Evolutionary conservation across 2,329 filamentous ascomycete species (phyloP).

Genomic region (Penicillium sp.): DNA sequence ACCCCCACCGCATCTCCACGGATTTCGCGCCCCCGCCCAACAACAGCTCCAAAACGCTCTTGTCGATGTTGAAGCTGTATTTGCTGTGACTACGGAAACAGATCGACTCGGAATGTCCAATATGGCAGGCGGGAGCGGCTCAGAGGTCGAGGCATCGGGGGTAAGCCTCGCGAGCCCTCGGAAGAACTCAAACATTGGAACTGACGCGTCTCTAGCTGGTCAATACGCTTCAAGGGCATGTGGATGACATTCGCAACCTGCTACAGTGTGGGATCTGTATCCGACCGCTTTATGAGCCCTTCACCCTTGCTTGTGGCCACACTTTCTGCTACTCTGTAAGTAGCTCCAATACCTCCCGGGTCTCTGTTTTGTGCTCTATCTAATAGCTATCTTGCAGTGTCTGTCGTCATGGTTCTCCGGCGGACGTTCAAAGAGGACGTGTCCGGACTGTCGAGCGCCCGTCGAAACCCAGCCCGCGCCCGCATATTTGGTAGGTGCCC

Average conservation of each 20-base stretch:
- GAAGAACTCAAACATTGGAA: conserved; percentile 2
- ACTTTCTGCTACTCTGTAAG: conserved; percentile 68
- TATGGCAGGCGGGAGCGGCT: conserved; percentile 15
- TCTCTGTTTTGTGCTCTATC: conserved; percentile 13
- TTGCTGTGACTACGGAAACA: conserved; percentile 4
- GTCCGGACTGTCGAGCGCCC: conserved; percentile 63
- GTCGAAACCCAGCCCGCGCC: conserved; percentile 61
- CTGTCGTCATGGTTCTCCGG: conserved; percentile 55
- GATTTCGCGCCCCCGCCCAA: conserved; percentile 17
- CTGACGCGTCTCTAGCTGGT: conserved; percentile 34
- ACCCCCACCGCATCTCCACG: conserved; percentile 19
- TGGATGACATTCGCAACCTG: conserved; percentile 59
- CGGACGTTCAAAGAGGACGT: conserved; percentile 60
- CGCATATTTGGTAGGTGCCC: conserved; percentile 60
- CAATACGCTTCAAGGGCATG: conserved; percentile 51
- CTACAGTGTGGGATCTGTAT: conserved; percentile 68
- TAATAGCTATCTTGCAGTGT: conserved; percentile 48
- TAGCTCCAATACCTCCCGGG: conserved; percentile 7
- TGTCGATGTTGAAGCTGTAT: conserved; percentile 5
- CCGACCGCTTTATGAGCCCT: conserved; percentile 66
- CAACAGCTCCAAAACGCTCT: conserved; percentile 8
- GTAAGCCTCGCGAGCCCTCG: conserved; percentile 22
- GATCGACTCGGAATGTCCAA: background rate
- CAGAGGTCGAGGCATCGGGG: conserved; percentile 28
- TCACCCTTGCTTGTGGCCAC: conserved; percentile 65